Base-by-base conservation (phyloP, 257 asterid genomes). In the Solanum bulbocastanum region DNA sequence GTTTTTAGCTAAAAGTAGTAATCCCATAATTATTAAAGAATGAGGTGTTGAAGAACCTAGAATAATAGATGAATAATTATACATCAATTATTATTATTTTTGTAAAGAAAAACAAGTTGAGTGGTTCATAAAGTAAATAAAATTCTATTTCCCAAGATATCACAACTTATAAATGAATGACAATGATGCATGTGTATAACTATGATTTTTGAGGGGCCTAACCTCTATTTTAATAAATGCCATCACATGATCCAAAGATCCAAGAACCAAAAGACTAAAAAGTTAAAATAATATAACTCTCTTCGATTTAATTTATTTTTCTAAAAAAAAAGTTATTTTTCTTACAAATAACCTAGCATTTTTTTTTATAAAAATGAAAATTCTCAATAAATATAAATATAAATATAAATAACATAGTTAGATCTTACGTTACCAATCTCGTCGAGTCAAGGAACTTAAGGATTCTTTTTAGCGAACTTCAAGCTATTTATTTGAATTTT, bases 211-310 rank as follows among this genome's bases (percentile, higher is more conserved):
- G 89, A 90, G 88, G 87, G 91, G 37, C 83, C 84, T 40, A 27
- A 88, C 83, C 84, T 74, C 32, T 36, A 83, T 88, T 88, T 86
- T 75, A 42, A 89, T 88, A 69, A 91, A 56, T 90, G 87, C 84
- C 58, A 84, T 66, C 93, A 89, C 94, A 93, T 91, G 94, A 90
- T 92, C 93, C 91, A 91, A 92, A 88, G 83, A 46, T 18, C 37
- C 84, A 85, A 62, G 58, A 23, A 81, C 87, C 86, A 23, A 58
- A 58, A 58, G 25, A 58, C 66, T 0, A 7, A 56, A 56, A 56
- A 22, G 25, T 58, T 58, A 20, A 7, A 46, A 58, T 22, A 58
- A 58, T 0, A 58, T 58, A 0, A n/a, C 16, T 10, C 6, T 2
- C 5, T 49, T 2, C 7, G 6, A n/a, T 22, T 62, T 1, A 62